These are phyloP conservation scores for Drechslerella dactyloides DNA, from an alignment of 2,329 filamentous ascomycete species.

Conservation along the genomic window DNA sequence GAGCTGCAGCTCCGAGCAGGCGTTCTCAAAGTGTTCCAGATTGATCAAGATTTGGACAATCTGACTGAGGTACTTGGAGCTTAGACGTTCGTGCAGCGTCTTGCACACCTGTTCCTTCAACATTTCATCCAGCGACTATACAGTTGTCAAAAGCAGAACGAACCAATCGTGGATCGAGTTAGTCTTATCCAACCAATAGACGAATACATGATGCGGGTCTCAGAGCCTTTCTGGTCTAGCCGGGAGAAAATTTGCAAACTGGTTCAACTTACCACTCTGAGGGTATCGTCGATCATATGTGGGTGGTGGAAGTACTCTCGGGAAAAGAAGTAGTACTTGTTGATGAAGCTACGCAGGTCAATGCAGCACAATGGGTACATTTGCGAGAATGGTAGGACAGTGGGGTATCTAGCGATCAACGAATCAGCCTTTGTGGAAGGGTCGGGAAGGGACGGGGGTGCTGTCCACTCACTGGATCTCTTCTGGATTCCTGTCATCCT, in stretches of 20 bases:
- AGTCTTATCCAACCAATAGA: conserved; percentile 32
- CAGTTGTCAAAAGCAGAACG: conserved; percentile 40
- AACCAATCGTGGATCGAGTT: conserved; percentile 33
- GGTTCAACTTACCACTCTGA: conserved; percentile 64
- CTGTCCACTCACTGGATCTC: conserved; percentile 70
- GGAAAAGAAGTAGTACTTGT: conserved; percentile 97
- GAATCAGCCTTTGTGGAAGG: conserved; percentile 14
- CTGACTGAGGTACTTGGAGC: conserved; percentile 92
- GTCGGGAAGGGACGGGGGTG: conserved; percentile 11
- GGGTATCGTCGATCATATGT: conserved; percentile 85
- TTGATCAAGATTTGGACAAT: conserved; percentile 99
- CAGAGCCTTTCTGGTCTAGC: conserved; percentile 19
- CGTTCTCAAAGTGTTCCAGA: conserved; percentile 92
- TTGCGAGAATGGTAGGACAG: conserved; percentile 94
- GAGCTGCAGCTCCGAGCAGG: conserved; percentile 86
- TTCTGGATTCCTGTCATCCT: conserved; percentile 76
- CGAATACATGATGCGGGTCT: conserved; percentile 37
- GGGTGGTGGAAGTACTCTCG: conserved; percentile 95
- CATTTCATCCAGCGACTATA: conserved; percentile 87
- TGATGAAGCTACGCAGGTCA: conserved; percentile 94
- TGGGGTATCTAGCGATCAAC: conserved; percentile 72
- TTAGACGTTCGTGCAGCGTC: conserved; percentile 83
- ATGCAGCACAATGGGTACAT: conserved; percentile 99
- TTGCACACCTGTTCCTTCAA: conserved; percentile 90
- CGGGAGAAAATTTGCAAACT: conserved; percentile 61